These are phyloP conservation scores for Caloboletus inedulis DNA, from an alignment of 1,284 basidiomycete genomes.

Conservation along the genomic window DNA sequence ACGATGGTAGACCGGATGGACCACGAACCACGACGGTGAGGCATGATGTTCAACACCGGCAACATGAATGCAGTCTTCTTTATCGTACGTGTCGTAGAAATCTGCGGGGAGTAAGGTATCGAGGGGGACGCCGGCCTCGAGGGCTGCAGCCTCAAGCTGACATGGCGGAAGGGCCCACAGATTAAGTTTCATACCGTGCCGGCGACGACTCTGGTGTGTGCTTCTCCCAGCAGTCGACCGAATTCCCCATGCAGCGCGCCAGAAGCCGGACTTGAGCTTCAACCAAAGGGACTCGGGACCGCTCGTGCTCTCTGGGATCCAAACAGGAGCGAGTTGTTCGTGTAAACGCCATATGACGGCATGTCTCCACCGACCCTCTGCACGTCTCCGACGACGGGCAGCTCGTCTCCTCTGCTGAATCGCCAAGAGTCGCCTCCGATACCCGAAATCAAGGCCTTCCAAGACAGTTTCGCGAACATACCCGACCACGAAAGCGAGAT, in stretches of 20 bases:
- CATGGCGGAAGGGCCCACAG: slow-evolving; percentile 49
- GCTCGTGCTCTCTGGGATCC: slow-evolving; percentile 38
- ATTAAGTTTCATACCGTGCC: slow-evolving; percentile 53
- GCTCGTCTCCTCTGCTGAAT: slow-evolving; percentile 41
- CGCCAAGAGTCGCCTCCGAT: slow-evolving; percentile 49
- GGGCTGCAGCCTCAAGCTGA: slow-evolving; percentile 56
- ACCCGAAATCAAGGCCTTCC: slow-evolving; percentile 62
- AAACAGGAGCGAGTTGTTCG: slow-evolving; percentile 45
- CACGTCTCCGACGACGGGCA: slow-evolving; percentile 37
- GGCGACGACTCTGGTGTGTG: slow-evolving; percentile 26
- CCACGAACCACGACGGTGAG: slow-evolving; percentile 18
- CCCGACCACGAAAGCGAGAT: slow-evolving; percentile 61
- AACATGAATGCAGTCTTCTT: not conserved
- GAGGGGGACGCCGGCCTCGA: slow-evolving; percentile 61
- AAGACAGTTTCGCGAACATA: slow-evolving; percentile 69
- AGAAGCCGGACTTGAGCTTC: slow-evolving; percentile 12
- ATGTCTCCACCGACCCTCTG: slow-evolving; percentile 51
- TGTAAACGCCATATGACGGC: slow-evolving; percentile 59
- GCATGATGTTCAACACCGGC: not conserved
- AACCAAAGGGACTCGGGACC: slow-evolving; percentile 12
- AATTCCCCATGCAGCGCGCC: slow-evolving; percentile 4
- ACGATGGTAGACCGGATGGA: slow-evolving; percentile 24
- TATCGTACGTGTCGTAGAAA: slow-evolving; percentile 28
- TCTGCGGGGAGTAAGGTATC: slow-evolving; percentile 44
- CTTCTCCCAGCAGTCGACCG: slow-evolving; percentile 1